A percentile compares a stretch with the other conserved stretches of the same genome.
Conservation (phyloP, 192 early-diverging fungal species). For the Spizellomyces sp. region DNA sequence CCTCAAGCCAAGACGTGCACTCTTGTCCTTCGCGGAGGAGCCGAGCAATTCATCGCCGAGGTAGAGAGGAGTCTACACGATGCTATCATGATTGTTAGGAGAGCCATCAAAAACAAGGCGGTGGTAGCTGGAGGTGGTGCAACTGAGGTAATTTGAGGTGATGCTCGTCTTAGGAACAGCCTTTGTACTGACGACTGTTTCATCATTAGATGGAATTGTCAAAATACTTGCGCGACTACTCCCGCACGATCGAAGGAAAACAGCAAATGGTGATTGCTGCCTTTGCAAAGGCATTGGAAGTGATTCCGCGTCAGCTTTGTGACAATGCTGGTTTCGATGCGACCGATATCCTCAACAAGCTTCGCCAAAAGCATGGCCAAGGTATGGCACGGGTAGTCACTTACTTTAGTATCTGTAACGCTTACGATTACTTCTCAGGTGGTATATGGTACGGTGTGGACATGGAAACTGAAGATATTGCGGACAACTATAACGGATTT, state of each 20-base stretch:
- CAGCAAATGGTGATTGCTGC: constrained; percentile 96
- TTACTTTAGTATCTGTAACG: not conserved
- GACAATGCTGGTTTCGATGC: constrained; percentile 99
- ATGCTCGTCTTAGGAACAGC: not conserved
- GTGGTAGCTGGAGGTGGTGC: constrained; percentile 98
- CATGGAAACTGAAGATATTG: constrained; percentile 81
- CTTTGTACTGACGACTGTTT: too few species aligned
- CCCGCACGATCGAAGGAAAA: constrained; percentile 95
- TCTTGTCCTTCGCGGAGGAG: constrained; percentile 92
- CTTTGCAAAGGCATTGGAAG: constrained; percentile 93
- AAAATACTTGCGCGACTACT: constrained; percentile 88
- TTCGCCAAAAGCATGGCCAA: constrained; percentile 88
- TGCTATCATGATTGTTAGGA: constrained; percentile 99
- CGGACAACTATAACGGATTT: constrained; percentile 89
- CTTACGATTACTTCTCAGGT: constrained; percentile 33
- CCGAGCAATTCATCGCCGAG: constrained; percentile 99
- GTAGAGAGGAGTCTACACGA: constrained; percentile 97
- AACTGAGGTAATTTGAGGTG: constrained; percentile 62
- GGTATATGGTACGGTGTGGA: constrained; percentile 92
- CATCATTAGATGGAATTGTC: constrained; percentile 82
- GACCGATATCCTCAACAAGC: constrained; percentile 95
- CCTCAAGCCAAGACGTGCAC: constrained; percentile 94
- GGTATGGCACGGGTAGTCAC: constrained; percentile 36
- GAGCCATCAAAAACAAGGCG: constrained; percentile 94
- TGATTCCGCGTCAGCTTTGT: constrained; percentile 97